Evolutionary conservation across 441 rosid species (phyloP).

Genomic region (Pelargonium australe): DNA sequence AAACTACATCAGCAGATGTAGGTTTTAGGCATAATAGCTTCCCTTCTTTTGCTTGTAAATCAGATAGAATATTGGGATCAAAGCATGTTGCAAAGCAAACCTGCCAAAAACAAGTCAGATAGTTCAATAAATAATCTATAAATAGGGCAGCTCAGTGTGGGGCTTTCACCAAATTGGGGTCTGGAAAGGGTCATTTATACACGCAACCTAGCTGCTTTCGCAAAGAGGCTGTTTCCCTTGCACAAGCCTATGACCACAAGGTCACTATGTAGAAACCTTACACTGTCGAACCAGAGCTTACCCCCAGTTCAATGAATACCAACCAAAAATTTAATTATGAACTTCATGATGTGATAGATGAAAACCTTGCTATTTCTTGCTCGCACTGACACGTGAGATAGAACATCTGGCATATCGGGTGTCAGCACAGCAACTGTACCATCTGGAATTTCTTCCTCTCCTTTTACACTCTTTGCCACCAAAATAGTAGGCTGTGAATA

Average conservation of each 20-base stretch:
- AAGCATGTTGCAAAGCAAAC: slow-evolving; percentile 96
- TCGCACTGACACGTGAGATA: slow-evolving; percentile 97
- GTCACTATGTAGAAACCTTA: not conserved
- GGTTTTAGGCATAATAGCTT: slow-evolving; percentile 59
- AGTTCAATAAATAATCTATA: not conserved
- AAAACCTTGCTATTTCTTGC: slow-evolving; percentile 96
- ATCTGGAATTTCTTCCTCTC: slow-evolving; percentile 98
- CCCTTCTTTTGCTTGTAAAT: slow-evolving; percentile 64
- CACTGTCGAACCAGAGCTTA: not conserved
- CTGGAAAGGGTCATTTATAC: not conserved
- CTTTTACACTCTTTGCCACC: slow-evolving; percentile 86
- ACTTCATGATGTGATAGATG: slow-evolving; percentile 22
- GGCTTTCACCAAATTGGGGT: slow-evolving; percentile 1
- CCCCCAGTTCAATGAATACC: slow-evolving; percentile 16
- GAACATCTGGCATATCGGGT: slow-evolving; percentile 99
- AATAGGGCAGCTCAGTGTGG: not conserved
- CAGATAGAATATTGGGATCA: slow-evolving; percentile 58
- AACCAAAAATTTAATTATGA: slow-evolving; percentile 10
- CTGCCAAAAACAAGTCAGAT: slow-evolving; percentile 37
- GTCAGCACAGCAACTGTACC: slow-evolving; percentile 96
- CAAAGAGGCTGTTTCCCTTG: slow-evolving; percentile 4
- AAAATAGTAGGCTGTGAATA: slow-evolving; percentile 74
- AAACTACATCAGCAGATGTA: slow-evolving; percentile 60
- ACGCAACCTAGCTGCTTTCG: not conserved
- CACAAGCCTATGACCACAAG: not conserved